Evolutionary conservation across 2,329 filamentous ascomycete genomes (phyloP).

Genomic region (Trichoderma oligosporum): DNA sequence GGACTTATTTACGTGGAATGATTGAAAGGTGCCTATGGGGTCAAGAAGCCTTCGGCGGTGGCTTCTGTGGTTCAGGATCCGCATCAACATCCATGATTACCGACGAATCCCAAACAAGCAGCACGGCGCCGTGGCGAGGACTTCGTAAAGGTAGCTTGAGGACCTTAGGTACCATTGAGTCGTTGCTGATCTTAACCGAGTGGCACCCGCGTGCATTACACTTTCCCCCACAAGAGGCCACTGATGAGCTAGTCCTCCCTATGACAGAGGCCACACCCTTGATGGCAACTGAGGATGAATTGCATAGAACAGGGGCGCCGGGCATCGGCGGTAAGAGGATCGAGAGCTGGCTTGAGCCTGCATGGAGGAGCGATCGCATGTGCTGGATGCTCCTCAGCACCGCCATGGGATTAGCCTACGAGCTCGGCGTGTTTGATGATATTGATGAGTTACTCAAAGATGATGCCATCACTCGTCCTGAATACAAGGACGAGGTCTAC

Average conservation of each 20-base stretch:
- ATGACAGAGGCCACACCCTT: slow-evolving; percentile 49
- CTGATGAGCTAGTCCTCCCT: slow-evolving; percentile 64
- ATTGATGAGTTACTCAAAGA: slow-evolving; percentile 67
- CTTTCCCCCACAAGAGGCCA: slow-evolving; percentile 79
- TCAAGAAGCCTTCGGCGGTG: slow-evolving; percentile 90
- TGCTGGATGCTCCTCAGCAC: slow-evolving; percentile 97
- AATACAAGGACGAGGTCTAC: slow-evolving; percentile 72
- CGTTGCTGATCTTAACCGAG: slow-evolving; percentile 87
- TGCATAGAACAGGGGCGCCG: slow-evolving; percentile 36
- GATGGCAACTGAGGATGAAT: slow-evolving; percentile 38
- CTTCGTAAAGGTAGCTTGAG: slow-evolving; percentile 74
- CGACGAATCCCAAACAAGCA: slow-evolving; percentile 59
- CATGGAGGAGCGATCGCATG: slow-evolving; percentile 92
- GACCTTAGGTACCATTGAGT: slow-evolving; percentile 91
- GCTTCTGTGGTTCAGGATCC: slow-evolving; percentile 69
- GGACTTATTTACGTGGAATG: slow-evolving; percentile 92
- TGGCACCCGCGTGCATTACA: slow-evolving; percentile 95
- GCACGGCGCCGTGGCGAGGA: slow-evolving; percentile 66
- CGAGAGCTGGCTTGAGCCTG: slow-evolving; percentile 94
- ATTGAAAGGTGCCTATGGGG: slow-evolving; percentile 94
- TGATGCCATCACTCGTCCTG: slow-evolving; percentile 56
- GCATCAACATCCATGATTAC: slow-evolving; percentile 38
- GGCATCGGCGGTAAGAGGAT: slow-evolving; percentile 79
- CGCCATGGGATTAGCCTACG: slow-evolving; percentile 83
- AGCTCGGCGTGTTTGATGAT: slow-evolving; percentile 92